Evolutionary conservation across 768 basidiomycete genomes (phyloP).

Genomic region (Cyathus striatus): DNA sequence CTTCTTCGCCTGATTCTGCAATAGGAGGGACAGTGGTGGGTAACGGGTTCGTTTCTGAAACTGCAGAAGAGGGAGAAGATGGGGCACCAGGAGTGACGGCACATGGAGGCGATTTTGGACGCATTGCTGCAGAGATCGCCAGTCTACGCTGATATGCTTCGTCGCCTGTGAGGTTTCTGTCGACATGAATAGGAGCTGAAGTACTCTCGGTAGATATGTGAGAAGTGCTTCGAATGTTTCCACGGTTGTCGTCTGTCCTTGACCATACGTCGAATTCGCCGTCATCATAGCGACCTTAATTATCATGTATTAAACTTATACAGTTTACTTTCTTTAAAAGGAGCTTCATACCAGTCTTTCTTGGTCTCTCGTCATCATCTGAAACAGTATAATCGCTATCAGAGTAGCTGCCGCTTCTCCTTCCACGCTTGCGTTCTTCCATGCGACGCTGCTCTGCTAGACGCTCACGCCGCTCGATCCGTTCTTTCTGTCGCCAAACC

Average conservation of each 20-base stretch:
- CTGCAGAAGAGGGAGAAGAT: constrained; percentile 3
- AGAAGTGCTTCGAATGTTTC: constrained; percentile 14
- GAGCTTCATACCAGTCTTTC: constrained; percentile 55
- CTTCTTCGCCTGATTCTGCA: constrained; percentile 61
- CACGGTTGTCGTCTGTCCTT: constrained; percentile 34
- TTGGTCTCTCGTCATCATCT: constrained; percentile 63
- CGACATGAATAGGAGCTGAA: constrained; percentile 31
- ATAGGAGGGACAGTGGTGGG: constrained; percentile 9
- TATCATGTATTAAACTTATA: constrained; percentile 4
- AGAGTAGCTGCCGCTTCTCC: constrained; percentile 56
- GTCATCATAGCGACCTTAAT: constrained; percentile 44
- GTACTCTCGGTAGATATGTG: constrained; percentile 6
- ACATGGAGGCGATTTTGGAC: constrained; percentile 14
- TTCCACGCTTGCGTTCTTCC: constrained; percentile 53
- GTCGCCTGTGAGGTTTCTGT: constrained; percentile 59
- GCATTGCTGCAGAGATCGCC: constrained; percentile 48
- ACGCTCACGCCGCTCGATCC: constrained; percentile 67
- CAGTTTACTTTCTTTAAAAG: too few species aligned
- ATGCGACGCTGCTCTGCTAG: constrained; percentile 53
- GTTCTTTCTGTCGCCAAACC: constrained; percentile 69
- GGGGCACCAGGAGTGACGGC: constrained; percentile 5
- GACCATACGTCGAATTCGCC: constrained; percentile 46
- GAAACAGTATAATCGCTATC: constrained; percentile 60
- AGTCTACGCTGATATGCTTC: constrained; percentile 75
- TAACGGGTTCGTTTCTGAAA: too few species aligned